These are phyloP conservation scores for Arxiozyma bovina DNA, from an alignment of 1,139 yeast species.

Conservation along the genomic window DNA sequence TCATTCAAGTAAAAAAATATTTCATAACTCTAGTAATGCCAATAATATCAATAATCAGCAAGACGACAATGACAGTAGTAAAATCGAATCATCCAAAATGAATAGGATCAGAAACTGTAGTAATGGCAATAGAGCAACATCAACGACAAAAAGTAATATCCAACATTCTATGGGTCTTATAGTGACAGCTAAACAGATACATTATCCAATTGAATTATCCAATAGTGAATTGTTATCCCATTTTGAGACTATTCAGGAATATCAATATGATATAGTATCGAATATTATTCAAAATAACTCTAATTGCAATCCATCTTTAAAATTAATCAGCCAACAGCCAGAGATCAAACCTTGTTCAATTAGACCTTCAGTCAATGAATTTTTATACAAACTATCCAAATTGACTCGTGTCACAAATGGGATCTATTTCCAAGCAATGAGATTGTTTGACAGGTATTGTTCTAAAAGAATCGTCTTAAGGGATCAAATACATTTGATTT, in stretches of 20 bases:
- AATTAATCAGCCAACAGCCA: conserved; percentile 55
- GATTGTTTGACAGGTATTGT: conserved; percentile 57
- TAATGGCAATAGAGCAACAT: neutral
- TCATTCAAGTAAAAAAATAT: neutral
- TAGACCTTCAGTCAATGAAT: conserved; percentile 47
- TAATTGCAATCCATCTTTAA: conserved; percentile 42
- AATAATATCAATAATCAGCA: neutral
- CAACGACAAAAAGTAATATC: neutral
- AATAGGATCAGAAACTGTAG: neutral
- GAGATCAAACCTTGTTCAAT: conserved; percentile 43
- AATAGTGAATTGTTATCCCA: conserved; percentile 44
- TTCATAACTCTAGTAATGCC: neutral
- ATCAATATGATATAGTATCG: conserved; percentile 43
- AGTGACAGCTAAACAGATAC: conserved; percentile 34
- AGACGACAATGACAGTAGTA: neutral
- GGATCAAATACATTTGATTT: conserved; percentile 55
- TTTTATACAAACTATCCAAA: conserved; percentile 48
- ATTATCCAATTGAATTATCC: conserved; percentile 45
- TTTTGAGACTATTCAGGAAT: conserved; percentile 41
- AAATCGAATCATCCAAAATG: neutral
- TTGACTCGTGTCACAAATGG: conserved; percentile 53
- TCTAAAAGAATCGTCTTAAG: conserved; percentile 53
- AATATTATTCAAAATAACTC: conserved; percentile 35
- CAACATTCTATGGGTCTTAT: conserved; percentile 24
- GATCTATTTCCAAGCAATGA: conserved; percentile 50